Percentiles rank a stretch among this genome's conserved stretches.
These are phyloP conservation scores for Reutealis trisperma DNA, from an alignment of 345 rosid genomes.

Conservation along the genomic window DNA sequence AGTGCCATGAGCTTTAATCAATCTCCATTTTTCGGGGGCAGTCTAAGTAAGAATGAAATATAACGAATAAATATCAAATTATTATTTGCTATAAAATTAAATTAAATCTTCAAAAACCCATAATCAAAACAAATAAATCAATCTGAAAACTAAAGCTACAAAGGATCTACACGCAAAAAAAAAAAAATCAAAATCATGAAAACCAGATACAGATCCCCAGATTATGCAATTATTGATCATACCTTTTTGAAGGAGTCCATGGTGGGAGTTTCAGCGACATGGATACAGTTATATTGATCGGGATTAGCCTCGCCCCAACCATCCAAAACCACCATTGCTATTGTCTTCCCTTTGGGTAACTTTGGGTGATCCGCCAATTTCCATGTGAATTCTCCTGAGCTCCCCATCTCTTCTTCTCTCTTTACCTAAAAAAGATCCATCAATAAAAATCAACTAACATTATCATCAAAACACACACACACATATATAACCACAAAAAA, in stretches of 20 bases:
- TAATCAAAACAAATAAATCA: not conserved
- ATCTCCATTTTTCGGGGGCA: slow-evolving; percentile 84
- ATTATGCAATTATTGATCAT: not conserved
- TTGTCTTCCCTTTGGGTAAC: slow-evolving; percentile 72
- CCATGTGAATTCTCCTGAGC: slow-evolving; percentile 43
- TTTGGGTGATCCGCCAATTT: slow-evolving; percentile 78
- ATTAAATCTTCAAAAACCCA: not conserved
- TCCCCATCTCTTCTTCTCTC: slow-evolving; percentile 44
- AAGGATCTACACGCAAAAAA: not conserved
- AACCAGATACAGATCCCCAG: not conserved
- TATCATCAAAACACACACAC: too few relatives aligned
- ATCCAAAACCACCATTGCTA: slow-evolving; percentile 85
- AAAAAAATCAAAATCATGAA: not conserved
- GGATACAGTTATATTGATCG: slow-evolving; percentile 86
- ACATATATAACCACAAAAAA: not conserved
- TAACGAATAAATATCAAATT: not conserved
- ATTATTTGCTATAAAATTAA: not conserved
- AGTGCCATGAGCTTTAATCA: slow-evolving; percentile 84
- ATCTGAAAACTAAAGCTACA: too few relatives aligned
- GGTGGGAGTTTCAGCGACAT: slow-evolving; percentile 82
- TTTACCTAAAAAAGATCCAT: not conserved
- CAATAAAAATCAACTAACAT: not conserved
- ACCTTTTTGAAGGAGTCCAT: slow-evolving; percentile 92
- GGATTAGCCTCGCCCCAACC: slow-evolving; percentile 96
- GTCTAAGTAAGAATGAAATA: slow-evolving; percentile 33